Evolutionary conservation across 805 yeast species (phyloP), one percentile per base, ranked within the genome.

Genomic region (Suhomyces faveliae): DNA sequence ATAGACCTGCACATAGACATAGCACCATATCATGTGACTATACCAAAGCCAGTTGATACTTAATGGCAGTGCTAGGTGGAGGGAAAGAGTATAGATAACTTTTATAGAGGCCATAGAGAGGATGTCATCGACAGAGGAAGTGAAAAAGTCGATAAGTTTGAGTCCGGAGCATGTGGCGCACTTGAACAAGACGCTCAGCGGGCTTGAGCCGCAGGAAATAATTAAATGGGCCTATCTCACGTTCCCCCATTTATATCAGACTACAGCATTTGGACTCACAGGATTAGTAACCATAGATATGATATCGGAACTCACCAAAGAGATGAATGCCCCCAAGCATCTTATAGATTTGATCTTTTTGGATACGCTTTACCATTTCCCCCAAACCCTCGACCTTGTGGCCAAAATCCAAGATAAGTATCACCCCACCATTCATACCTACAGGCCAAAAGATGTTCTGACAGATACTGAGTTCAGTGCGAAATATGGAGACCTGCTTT

Each of bases 181-280:
- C 60, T 73, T 87, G 66, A 91, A 90, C 67, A 58, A 68, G n/a
- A 71, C 76, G 8, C 74, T 91, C 17, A 69, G 76, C n/a, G 61
- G 69, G 6, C 63, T 80, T 13, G 60, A 80, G 1, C 89, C 97
- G 0, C 80, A 81, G 54, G 88, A 89, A 49, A 82, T 92, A 48
- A 68, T 92, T 22, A 71, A 76, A 58, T 92, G 98, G 97, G 81
- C 96, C 0, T 68, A 85, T 12, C 64, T 79, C n/a, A 89, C 96
- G 0, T 84, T 91, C 59, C 96, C 96, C 2, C 75, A 82, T 35
- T 71, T 92, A 33, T 91, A 64, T 60, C 98, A 92, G 67, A 90
- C 96, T 1, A 89, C 98, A 0, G 98, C 98, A 1, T 90, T 92
- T 68, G 98, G 98, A 0, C 75, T 92, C 41, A 88, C 97, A 1